Conservation (phyloP, 129 eudicot genomes). For the Flaveria sonorensis region DNA sequence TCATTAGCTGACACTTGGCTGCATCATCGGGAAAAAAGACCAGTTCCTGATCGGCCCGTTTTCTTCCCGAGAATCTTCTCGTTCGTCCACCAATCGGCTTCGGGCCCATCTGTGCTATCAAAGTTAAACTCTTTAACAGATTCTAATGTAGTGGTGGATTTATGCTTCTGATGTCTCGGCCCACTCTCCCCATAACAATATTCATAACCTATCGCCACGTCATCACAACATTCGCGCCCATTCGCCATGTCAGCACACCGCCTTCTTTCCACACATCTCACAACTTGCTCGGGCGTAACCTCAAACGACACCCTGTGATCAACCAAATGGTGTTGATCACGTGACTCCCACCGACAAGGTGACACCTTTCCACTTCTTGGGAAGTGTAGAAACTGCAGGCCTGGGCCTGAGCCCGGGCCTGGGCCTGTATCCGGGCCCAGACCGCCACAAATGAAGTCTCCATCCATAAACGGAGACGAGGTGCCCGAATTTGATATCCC, state of each 20-base stretch:
- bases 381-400: conserved; percentile 45
- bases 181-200: conserved; percentile 42
- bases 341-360: conserved; percentile 24
- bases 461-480: conserved; percentile 76
- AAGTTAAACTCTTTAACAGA: conserved; percentile 83
- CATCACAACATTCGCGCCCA: conserved; percentile 25
- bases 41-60: conserved; percentile 53
- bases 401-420: neutral
- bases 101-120: conserved; percentile 60
- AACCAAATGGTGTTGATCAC: conserved; percentile 29
- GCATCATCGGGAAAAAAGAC: conserved; percentile 77
- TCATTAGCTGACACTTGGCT: conserved; percentile 70
- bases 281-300: conserved; percentile 55
- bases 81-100: conserved; percentile 75
- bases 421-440: too few species aligned
- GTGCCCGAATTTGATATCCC: conserved; percentile 76
- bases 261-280: conserved; percentile 74
- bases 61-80: conserved; percentile 65
- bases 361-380: conserved; percentile 40
- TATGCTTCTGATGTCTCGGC: conserved; percentile 55
- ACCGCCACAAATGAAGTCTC: conserved; percentile 41
- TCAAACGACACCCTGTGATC: conserved; percentile 82
- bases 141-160: conserved; percentile 69
- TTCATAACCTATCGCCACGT: conserved; percentile 22
- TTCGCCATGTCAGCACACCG: conserved; percentile 39